A percentile compares a stretch with the other conserved stretches of the same genome.
phyloP scores from a whole-genome alignment of 495 filamentous ascomycete species.

The Penicillium lagena region DNA sequence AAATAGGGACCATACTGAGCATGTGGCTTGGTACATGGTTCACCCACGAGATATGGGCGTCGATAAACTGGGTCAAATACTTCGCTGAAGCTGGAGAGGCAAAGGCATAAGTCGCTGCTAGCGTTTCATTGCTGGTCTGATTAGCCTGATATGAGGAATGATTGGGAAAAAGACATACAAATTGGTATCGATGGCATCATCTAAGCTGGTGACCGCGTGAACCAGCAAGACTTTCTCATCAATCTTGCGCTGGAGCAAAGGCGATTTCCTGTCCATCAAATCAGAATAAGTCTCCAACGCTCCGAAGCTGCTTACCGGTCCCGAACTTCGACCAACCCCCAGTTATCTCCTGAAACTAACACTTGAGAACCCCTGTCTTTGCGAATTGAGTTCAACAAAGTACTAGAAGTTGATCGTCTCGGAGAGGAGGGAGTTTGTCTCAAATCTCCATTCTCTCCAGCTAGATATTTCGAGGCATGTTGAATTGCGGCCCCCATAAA shows the following conservation, averaged over 20 bases:
- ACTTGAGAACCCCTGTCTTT: constrained; percentile 15
- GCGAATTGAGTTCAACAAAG: constrained; percentile 14
- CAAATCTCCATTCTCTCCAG: constrained; percentile 20
- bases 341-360: constrained; percentile 23
- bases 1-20: constrained; percentile 19
- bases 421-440: constrained; percentile 7
- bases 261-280: constrained; percentile 11
- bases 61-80: constrained; percentile 47
- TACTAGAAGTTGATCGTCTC: constrained; percentile 4
- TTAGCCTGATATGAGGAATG: not conserved
- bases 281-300: constrained; percentile 1
- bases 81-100: constrained; percentile 39
- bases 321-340: constrained; percentile 25
- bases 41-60: constrained; percentile 36
- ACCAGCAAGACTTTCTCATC: constrained; percentile 27
- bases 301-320: constrained; percentile 10
- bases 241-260: constrained; percentile 22
- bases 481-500: constrained; percentile 40
- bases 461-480: constrained; percentile 26
- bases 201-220: constrained; percentile 31
- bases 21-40: constrained; percentile 46
- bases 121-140: constrained; percentile 12
- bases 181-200: constrained; percentile 40
- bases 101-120: constrained; percentile 46
- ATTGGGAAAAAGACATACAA: constrained; percentile 8